Base-by-base conservation (phyloP, 2,329 filamentous ascomycete species). In the Beauveria varroae region DNA sequence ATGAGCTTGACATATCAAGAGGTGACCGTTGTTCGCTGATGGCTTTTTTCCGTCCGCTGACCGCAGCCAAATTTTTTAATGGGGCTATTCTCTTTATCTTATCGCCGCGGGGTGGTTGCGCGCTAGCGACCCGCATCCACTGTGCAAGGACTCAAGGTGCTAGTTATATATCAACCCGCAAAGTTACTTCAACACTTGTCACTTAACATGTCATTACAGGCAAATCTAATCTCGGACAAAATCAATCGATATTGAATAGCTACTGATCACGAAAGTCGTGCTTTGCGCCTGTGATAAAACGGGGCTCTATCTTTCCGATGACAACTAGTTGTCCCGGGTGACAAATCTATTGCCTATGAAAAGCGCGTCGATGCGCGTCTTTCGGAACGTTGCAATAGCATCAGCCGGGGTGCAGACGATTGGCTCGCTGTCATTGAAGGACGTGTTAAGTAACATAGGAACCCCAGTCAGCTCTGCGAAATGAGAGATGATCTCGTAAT, bases 61-160 rank as follows among this genome's bases (percentile, higher is more conserved):
- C 34, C 14, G 9, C 52, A 52, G 55, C 43, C 66, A 67, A 66
- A 68, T 73, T 74, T 75, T 75, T 73, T 70, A 67, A 51, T 63
- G 63, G 62, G 60, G 57, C 54, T 24, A n/a, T 8, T 16, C 28
- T 52, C 55, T 61, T 73, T 75, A 75, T 75, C 74, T 76, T 76
- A 76, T 76, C 74, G 64, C 66, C 65, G 69, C 68, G 68, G 68
- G 73, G 68, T 65, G 40, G 34, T 37, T 16, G 10, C 34, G 12
- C 12, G 12, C 12, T 5, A 37, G 34, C 12, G 12, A 37, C 34
- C 12, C 12, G 34, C 5, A 37, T 37, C 14, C 12, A 16, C 14
- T 16, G 14, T 14, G 14, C 34, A 37, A 37, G 34, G 34, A 14
- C 12, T 14, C 5, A 14, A 5, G 12, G 12, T n/a, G n/a, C n/a